Evolutionary conservation across 2,329 filamentous ascomycete genomes (phyloP), one percentile per base, ranked within the genome.

Genomic region (Arthrobotrys conoides): DNA sequence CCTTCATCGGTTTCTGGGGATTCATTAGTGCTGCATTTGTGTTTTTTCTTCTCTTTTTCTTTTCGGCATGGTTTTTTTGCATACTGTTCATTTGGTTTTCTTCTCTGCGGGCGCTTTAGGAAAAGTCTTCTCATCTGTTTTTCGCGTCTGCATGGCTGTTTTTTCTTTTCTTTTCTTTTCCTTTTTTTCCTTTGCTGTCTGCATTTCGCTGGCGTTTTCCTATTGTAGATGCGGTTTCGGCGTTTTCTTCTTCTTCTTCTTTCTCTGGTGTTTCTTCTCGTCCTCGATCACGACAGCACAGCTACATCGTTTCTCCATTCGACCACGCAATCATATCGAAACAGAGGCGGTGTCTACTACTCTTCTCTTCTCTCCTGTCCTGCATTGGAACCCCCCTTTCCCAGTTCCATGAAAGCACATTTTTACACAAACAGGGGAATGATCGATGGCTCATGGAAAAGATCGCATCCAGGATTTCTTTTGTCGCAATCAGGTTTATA

Each of bases 111-210:
- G 46, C 20, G 46, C n/a, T 8, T 24, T 41, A 12, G 41, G 16
- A 65, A 65, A 65, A 61, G 57, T 61, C 57, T 61, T 38, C 27
- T 16, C 6, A 30, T 59, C 3, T 12, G n/a, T n/a, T 59, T n/a
- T 38, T 59, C 53, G 5, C 18, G 9, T 46, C 44, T 46, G n/a
- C n/a, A n/a, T n/a, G 5, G 44, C 4, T 46, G n/a, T 59, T 6
- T 30, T 30, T 59, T 20, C 4, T 20, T 46, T 38, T 20, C 20
- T 38, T 59, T 20, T 38, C 20, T n/a, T 1, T 38, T 38, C 1
- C 30, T 59, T n/a, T n/a, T n/a, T n/a, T n/a, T n/a, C n/a, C n/a
- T n/a, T n/a, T n/a, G n/a, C n/a, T n/a, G n/a, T n/a, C 30, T 59
- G n/a, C 33, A 59, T 38, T 55, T 33, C 14, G 36, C 20, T 44